These are phyloP conservation scores for Teunomyces pallodes DNA, from an alignment of 805 yeast species.

Conservation along the genomic window DNA sequence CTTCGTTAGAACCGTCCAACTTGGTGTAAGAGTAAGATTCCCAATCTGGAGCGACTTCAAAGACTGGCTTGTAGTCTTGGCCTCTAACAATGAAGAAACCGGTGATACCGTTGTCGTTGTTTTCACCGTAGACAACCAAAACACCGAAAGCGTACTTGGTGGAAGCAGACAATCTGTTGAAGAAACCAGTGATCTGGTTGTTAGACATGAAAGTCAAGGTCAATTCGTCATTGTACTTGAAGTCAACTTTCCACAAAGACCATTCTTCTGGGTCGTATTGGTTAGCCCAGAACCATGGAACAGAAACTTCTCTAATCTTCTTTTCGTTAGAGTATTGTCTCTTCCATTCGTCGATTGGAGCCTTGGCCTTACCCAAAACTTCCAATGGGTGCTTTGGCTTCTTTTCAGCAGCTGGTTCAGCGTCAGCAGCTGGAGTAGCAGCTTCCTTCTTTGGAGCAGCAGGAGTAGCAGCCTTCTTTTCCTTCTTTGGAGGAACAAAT, in stretches of 20 bases:
- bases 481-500: slow-evolving; percentile 68
- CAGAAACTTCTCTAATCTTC: slow-evolving; percentile 78
- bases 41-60: slow-evolving; percentile 99
- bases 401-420: slow-evolving; percentile 54
- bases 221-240: slow-evolving; percentile 97
- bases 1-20: slow-evolving; percentile 76
- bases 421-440: slow-evolving; percentile 35
- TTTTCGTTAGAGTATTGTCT: slow-evolving; percentile 96
- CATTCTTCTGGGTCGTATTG: slow-evolving; percentile 89
- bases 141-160: slow-evolving; percentile 92
- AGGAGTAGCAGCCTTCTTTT: slow-evolving; percentile 51
- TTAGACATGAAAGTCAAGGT: slow-evolving; percentile 97
- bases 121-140: slow-evolving; percentile 95
- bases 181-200: slow-evolving; percentile 97
- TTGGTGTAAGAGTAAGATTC: slow-evolving; percentile 85
- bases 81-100: slow-evolving; percentile 97
- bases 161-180: slow-evolving; percentile 90
- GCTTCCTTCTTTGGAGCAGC: slow-evolving; percentile 39
- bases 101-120: slow-evolving; percentile 95
- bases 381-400: slow-evolving; percentile 92
- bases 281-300: slow-evolving; percentile 97
- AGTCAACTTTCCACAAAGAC: slow-evolving; percentile 93
- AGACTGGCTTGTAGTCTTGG: slow-evolving; percentile 85
- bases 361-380: slow-evolving; percentile 67
- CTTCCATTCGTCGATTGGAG: slow-evolving; percentile 90